Conservation (phyloP, 2,329 filamentous ascomycete genomes). For the Fusarium sp. region DNA sequence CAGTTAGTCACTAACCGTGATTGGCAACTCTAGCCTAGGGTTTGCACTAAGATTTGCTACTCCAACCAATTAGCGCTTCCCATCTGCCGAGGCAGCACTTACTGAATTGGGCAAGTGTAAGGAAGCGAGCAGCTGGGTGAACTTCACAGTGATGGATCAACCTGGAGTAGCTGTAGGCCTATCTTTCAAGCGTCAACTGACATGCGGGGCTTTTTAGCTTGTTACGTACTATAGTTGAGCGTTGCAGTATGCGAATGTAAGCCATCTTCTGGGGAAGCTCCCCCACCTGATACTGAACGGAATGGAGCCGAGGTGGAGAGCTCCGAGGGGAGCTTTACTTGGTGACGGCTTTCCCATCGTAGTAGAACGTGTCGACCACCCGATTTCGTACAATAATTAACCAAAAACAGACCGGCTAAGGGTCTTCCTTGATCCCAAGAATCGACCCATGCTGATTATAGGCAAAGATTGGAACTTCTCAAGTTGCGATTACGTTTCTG, state of each 20-base stretch:
- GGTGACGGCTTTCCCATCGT: not conserved
- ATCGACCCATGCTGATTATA: not conserved
- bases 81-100: not conserved
- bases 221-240: not conserved
- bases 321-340: not conserved
- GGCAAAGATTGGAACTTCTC: not conserved
- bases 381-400: not conserved
- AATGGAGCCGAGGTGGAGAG: not conserved
- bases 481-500: not conserved
- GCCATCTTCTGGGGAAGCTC: no score
- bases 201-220: not conserved
- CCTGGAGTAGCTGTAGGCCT: not conserved
- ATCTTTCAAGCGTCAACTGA: not conserved
- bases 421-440: not conserved
- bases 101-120: not conserved
- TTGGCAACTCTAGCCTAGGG: not conserved
- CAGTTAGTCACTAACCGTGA: not conserved
- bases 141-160: not conserved
- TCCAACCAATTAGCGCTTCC: not conserved
- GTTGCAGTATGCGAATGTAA: not conserved
- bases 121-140: not conserved
- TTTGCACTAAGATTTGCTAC: not conserved
- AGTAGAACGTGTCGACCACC: not conserved
- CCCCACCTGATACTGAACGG: not conserved
- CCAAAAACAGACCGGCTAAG: rapidly evolving